Evolutionary conservation across 2,329 filamentous ascomycete species (phyloP).

Genomic region (Tolypocladium cylindrosporum): DNA sequence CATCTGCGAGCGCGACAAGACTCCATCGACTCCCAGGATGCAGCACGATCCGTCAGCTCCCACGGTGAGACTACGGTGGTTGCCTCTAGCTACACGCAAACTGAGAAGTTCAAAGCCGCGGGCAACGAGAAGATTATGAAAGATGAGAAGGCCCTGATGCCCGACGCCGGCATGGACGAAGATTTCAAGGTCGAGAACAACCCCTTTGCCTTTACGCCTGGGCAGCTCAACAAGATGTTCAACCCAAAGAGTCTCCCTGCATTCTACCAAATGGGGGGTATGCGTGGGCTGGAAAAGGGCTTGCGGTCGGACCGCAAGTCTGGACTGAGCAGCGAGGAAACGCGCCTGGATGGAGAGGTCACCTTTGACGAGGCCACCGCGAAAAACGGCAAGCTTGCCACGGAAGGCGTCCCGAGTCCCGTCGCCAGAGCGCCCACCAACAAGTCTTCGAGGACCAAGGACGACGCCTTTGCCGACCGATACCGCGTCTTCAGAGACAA

Average conservation of each 20-base stretch:
- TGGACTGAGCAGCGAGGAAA: constrained; percentile 72
- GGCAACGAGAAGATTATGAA: constrained; percentile 49
- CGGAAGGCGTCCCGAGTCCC: constrained; percentile 16
- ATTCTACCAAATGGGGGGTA: constrained; percentile 70
- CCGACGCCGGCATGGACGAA: constrained; percentile 64
- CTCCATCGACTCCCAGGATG: constrained; percentile 59
- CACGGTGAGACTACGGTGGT: constrained; percentile 54
- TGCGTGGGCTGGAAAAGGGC: constrained; percentile 69
- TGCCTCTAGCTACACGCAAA: constrained; percentile 31
- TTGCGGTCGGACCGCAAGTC: constrained; percentile 61
- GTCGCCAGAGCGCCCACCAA: constrained; percentile 2
- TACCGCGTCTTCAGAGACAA: constrained; percentile 66
- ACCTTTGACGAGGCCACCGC: constrained; percentile 61
- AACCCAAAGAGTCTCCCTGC: constrained; percentile 82
- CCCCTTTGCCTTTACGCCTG: constrained; percentile 75
- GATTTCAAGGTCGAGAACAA: constrained; percentile 72
- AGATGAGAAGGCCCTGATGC: constrained; percentile 59
- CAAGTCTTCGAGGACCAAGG: constrained; percentile 3
- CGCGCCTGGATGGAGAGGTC: constrained; percentile 50
- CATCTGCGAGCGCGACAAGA: constrained; percentile 51
- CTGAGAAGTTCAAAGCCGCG: constrained; percentile 27
- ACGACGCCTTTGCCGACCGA: constrained; percentile 47
- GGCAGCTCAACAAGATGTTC: constrained; percentile 76
- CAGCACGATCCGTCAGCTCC: constrained; percentile 45
- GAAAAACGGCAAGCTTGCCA: constrained; percentile 21